Conservation (phyloP, 768 basidiomycete genomes). For the Lentinus brumalis region DNA sequence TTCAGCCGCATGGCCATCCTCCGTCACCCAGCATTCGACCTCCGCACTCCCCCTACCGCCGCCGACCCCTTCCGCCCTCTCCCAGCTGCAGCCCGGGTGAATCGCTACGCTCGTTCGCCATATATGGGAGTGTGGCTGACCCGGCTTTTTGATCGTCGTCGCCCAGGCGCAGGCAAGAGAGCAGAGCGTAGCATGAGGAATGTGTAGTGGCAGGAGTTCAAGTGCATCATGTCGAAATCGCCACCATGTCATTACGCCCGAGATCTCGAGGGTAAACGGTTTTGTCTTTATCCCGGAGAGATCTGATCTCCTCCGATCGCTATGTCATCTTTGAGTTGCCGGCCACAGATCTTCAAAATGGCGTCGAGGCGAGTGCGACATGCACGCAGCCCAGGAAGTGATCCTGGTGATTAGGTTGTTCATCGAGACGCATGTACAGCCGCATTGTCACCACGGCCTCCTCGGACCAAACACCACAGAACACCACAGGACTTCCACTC, state of each 20-base stretch:
- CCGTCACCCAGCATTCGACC: slow-evolving; percentile 7
- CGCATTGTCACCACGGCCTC: not conserved
- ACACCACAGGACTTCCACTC: not conserved
- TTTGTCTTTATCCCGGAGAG: too few species aligned
- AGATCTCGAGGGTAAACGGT: too few species aligned
- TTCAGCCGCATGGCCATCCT: slow-evolving; percentile 8
- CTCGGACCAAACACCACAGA: not conserved
- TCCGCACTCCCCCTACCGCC: not conserved
- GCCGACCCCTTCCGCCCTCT: not conserved
- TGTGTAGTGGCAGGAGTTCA: too few species aligned
- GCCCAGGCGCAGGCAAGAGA: too few species aligned
- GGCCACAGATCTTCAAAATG: too few species aligned
- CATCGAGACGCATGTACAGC: not conserved
- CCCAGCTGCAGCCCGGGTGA: not conserved
- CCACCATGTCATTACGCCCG: too few species aligned
- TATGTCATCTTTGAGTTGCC: too few species aligned
- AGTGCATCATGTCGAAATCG: too few species aligned
- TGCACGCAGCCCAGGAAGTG: not conserved
- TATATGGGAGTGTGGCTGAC: not conserved
- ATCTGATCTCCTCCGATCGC: too few species aligned
- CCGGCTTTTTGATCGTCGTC: too few species aligned
- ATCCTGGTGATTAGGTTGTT: not conserved
- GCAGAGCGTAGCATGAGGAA: too few species aligned
- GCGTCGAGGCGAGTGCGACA: too few species aligned
- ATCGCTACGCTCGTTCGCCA: slow-evolving; percentile 7